Evolutionary conservation across 176 grass and related monocot genomes (phyloP).

Genomic region (Canna indica): DNA sequence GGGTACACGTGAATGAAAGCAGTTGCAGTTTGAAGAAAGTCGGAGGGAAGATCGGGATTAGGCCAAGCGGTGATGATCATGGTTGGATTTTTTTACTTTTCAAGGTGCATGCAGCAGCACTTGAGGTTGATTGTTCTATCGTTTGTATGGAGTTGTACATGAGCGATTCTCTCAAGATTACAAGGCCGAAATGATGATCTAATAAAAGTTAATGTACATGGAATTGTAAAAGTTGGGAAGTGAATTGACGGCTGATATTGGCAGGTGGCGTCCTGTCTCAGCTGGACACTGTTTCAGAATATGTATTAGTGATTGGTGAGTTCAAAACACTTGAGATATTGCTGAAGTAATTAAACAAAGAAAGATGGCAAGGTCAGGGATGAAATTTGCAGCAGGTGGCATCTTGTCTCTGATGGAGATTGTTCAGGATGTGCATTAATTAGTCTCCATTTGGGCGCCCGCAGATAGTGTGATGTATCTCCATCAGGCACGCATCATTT

Average conservation of each 20-base stretch:
- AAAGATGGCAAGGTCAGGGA: background rate
- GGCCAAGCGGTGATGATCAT: background rate
- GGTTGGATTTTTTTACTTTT: background rate
- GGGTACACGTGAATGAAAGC: background rate
- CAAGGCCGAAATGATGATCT: background rate
- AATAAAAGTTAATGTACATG: background rate
- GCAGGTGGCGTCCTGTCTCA: background rate
- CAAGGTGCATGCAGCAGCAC: background rate
- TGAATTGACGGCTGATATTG: background rate
- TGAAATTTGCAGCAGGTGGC: background rate
- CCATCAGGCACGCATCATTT: background rate
- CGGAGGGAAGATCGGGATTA: background rate
- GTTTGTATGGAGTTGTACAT: background rate
- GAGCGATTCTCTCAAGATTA: background rate
- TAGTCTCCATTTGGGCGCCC: background rate
- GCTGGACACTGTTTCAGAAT: background rate
- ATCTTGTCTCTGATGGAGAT: background rate
- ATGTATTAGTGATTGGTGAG: background rate
- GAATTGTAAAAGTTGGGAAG: background rate
- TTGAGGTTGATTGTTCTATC: background rate
- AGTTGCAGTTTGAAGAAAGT: background rate
- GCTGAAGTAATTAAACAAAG: too few relatives aligned
- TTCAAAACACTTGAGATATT: background rate
- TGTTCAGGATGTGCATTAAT: background rate
- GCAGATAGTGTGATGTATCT: background rate